Conservation (phyloP, 2,329 filamentous ascomycete species). For the Fusarium stilboides region DNA sequence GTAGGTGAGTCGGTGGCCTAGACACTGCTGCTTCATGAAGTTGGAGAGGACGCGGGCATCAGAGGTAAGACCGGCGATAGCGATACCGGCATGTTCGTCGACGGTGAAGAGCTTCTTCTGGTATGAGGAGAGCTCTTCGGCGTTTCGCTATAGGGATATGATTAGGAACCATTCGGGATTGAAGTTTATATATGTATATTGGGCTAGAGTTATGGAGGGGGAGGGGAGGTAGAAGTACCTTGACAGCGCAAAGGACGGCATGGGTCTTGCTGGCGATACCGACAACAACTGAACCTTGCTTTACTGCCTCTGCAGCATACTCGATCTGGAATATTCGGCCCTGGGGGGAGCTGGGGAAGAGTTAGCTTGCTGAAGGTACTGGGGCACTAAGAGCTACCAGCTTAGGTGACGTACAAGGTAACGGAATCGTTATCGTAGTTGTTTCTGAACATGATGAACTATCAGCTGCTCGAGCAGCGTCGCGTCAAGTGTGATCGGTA, state of each 20-base stretch:
- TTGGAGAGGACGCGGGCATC: slow-evolving; percentile 99
- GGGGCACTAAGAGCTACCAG: slow-evolving; percentile 37
- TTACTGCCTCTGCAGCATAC: slow-evolving; percentile 98
- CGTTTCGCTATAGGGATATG: slow-evolving; percentile 80
- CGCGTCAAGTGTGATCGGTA: slow-evolving; percentile 27
- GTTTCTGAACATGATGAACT: slow-evolving; percentile 90
- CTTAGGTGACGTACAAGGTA: slow-evolving; percentile 83
- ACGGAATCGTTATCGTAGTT: slow-evolving; percentile 99
- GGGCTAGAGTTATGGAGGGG: slow-evolving; percentile 28
- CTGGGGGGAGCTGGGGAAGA: slow-evolving; percentile 85
- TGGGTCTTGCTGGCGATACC: slow-evolving; percentile 98
- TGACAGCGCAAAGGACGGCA: slow-evolving; percentile 93
- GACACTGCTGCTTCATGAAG: slow-evolving; percentile 99
- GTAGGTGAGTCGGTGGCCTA: slow-evolving; percentile 95
- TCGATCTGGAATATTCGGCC: slow-evolving; percentile 99
- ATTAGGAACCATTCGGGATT: slow-evolving; percentile 19
- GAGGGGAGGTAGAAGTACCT: slow-evolving; percentile 71
- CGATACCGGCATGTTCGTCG: slow-evolving; percentile 95
- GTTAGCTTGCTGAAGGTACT: slow-evolving; percentile 46
- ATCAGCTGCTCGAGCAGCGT: slow-evolving; percentile 44
- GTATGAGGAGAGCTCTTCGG: slow-evolving; percentile 99
- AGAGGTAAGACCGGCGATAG: slow-evolving; percentile 95
- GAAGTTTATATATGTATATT: slow-evolving; percentile 6
- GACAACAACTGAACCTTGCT: slow-evolving; percentile 98
- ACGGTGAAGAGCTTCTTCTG: slow-evolving; percentile 99